Conservation (phyloP, 1,139 yeast genomes). For the Pichia sp. region DNA sequence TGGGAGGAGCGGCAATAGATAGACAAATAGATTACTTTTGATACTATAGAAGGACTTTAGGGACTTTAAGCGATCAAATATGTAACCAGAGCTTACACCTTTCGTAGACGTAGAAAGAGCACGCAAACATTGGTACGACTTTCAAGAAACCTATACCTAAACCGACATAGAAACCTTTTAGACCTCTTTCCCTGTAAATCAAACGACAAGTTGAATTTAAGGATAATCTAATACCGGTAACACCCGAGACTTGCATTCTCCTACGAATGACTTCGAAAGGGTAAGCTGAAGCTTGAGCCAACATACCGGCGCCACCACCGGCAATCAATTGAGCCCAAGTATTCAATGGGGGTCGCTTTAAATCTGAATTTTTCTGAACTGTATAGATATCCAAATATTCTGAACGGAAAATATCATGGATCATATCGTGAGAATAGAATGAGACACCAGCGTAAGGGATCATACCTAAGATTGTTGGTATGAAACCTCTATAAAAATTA, state of each 20-base stretch:
- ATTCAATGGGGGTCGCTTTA: constrained; percentile 51
- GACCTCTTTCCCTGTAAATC: constrained; percentile 65
- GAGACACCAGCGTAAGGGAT: constrained; percentile 97
- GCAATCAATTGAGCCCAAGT: constrained; percentile 92
- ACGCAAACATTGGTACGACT: constrained; percentile 95
- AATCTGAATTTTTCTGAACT: constrained; percentile 30
- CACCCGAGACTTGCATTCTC: constrained; percentile 94
- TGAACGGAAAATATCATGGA: constrained; percentile 78
- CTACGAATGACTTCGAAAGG: constrained; percentile 94
- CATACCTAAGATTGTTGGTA: constrained; percentile 93
- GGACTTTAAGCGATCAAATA: constrained; percentile 17
- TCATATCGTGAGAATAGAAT: constrained; percentile 84
- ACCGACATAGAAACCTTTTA: constrained; percentile 87
- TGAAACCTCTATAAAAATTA: constrained; percentile 89
- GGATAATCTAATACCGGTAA: constrained; percentile 52
- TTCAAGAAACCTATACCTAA: constrained; percentile 90
- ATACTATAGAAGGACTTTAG: neutral
- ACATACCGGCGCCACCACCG: constrained; percentile 93
- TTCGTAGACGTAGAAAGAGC: constrained; percentile 92
- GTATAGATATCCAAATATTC: constrained; percentile 48
- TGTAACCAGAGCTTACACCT: constrained; percentile 48
- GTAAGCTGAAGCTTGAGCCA: constrained; percentile 93
- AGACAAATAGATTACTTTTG: neutral
- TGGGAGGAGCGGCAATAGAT: too few species aligned
- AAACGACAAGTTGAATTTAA: constrained; percentile 47